A percentile compares a stretch with the other conserved stretches of the same genome.
These are phyloP conservation scores for Mortierella sp. DNA, from an alignment of 371 early-diverging fungal genomes.

Conservation along the genomic window DNA sequence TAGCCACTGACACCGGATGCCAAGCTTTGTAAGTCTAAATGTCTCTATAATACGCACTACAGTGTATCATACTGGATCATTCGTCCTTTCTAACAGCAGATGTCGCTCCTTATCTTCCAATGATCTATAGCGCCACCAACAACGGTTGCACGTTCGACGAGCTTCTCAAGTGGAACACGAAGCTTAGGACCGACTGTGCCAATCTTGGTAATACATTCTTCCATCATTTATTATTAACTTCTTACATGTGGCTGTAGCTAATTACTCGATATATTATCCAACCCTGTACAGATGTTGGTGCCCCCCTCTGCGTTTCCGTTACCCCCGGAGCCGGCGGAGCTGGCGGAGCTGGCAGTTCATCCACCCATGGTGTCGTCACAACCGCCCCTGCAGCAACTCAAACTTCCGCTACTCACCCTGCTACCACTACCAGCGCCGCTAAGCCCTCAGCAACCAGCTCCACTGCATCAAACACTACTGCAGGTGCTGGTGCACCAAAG, in stretches of 20 bases:
- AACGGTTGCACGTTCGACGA: conserved; percentile 26
- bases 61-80: no score
- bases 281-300: conserved; percentile 7
- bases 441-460: background rate
- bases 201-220: conserved; percentile 20
- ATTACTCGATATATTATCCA: background rate
- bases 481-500: background rate
- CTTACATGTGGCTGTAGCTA: background rate
- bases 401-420: background rate
- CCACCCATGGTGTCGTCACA: background rate
- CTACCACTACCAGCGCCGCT: background rate
- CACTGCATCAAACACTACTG: background rate
- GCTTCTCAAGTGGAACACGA: conserved; percentile 31
- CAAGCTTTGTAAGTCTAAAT: background rate
- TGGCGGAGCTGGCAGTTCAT: background rate
- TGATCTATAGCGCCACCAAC: conserved; percentile 7
- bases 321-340: background rate
- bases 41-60: background rate
- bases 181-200: conserved; percentile 24
- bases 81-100: background rate
- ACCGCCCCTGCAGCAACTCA: background rate
- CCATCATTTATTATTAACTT: background rate
- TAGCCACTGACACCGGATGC: conserved; percentile 10
- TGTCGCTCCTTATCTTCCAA: no score
- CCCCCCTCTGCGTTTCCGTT: conserved; percentile 22